These are phyloP conservation scores for Ophiostoma sp. DNA, from an alignment of 2,329 filamentous ascomycete species.

Conservation along the genomic window DNA sequence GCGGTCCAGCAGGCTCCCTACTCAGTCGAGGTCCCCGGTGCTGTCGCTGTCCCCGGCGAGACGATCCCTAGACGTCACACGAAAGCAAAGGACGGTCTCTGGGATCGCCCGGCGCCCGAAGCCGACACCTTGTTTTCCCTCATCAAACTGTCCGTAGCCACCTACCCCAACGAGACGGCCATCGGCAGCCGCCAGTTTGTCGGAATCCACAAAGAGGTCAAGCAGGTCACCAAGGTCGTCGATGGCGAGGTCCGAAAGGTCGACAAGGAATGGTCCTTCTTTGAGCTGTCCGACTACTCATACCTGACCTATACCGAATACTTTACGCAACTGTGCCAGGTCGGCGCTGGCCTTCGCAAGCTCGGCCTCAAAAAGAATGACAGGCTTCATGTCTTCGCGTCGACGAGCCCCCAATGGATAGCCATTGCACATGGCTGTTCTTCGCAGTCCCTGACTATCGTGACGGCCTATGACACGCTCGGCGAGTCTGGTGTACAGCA, in stretches of 20 bases:
- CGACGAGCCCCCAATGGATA: constrained; percentile 83
- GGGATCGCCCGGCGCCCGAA: constrained; percentile 59
- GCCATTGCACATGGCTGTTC: constrained; percentile 68
- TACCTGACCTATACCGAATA: constrained; percentile 79
- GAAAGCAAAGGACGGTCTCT: constrained; percentile 63
- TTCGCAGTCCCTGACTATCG: constrained; percentile 84
- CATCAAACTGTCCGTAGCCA: constrained; percentile 60
- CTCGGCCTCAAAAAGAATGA: constrained; percentile 64
- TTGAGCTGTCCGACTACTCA: constrained; percentile 71
- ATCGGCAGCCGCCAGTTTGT: constrained; percentile 69
- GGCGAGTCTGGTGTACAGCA: constrained; percentile 79
- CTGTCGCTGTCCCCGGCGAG: constrained; percentile 67
- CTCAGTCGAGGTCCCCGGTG: constrained; percentile 65
- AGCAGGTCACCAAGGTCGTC: constrained; percentile 83
- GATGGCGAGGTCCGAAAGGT: constrained; percentile 74
- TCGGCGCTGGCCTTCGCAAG: constrained; percentile 68
- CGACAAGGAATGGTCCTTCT: constrained; percentile 88
- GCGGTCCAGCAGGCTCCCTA: constrained; percentile 66
- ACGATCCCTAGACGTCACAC: constrained; percentile 75
- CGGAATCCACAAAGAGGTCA: constrained; percentile 73
- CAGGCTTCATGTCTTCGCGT: constrained; percentile 73
- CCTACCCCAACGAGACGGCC: constrained; percentile 58
- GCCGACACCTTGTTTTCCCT: constrained; percentile 76
- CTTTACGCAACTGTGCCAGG: constrained; percentile 59
- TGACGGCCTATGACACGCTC: constrained; percentile 91